Conservation (phyloP, 148 eudicot species). For the Nepenthes mirabilis region DNA sequence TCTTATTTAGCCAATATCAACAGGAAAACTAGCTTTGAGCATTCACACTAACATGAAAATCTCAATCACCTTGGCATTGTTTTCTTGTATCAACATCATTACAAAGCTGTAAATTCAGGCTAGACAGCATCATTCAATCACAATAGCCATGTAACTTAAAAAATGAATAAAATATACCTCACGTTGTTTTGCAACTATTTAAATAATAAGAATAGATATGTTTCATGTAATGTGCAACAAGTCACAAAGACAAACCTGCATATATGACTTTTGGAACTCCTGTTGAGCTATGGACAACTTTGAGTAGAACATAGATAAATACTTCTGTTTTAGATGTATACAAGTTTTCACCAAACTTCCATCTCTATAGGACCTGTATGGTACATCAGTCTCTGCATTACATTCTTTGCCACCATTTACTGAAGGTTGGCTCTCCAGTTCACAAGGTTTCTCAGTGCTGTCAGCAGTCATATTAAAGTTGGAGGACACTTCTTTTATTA, state of each 20-base stretch:
- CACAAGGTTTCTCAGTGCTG: slow-evolving; percentile 2
- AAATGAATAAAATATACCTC: background rate
- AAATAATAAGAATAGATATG: background rate
- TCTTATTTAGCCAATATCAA: too few species aligned
- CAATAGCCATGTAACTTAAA: background rate
- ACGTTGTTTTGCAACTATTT: background rate
- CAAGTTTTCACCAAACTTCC: slow-evolving; percentile 34
- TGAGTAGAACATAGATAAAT: slow-evolving; percentile 46
- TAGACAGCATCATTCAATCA: background rate
- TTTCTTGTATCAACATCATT: too few species aligned
- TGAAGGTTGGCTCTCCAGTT: slow-evolving; percentile 4
- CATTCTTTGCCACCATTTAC: slow-evolving; percentile 13
- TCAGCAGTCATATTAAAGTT: slow-evolving; percentile 12
- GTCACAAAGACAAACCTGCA: slow-evolving; percentile 43
- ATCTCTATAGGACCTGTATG: slow-evolving; percentile 9
- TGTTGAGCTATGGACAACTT: slow-evolving; percentile 56
- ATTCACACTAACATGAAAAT: too few species aligned
- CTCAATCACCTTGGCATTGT: too few species aligned
- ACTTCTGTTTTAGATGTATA: slow-evolving; percentile 56
- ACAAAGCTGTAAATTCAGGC: background rate
- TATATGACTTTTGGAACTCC: slow-evolving; percentile 75
- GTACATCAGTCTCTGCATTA: slow-evolving; percentile 9
- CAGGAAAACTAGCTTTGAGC: too few species aligned
- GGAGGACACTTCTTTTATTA: slow-evolving; percentile 5
- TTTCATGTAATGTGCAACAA: background rate